Evolutionary conservation across 345 rosid species (phyloP).

Genomic region (Jatropha curcas): DNA sequence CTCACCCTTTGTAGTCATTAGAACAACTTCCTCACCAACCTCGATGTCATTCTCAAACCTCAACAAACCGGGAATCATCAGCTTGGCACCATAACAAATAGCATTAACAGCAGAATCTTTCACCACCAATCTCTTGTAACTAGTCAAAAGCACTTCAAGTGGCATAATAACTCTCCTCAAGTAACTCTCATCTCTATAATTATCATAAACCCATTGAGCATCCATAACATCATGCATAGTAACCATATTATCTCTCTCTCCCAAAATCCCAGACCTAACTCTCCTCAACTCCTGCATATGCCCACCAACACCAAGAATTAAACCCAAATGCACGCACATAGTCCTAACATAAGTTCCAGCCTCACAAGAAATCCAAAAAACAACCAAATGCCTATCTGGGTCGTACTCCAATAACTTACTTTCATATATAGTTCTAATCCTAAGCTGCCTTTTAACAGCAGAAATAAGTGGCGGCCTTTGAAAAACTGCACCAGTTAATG

Average conservation of each 20-base stretch:
- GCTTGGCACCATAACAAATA: slow-evolving; percentile 90
- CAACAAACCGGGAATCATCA: slow-evolving; percentile 88
- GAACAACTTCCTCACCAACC: slow-evolving; percentile 81
- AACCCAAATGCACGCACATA: slow-evolving; percentile 88
- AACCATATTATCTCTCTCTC: slow-evolving; percentile 96
- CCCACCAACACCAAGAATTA: slow-evolving; percentile 90
- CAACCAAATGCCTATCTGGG: slow-evolving; percentile 77
- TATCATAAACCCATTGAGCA: slow-evolving; percentile 84
- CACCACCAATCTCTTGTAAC: slow-evolving; percentile 90
- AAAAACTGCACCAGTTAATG: slow-evolving; percentile 89
- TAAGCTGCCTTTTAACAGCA: slow-evolving; percentile 93
- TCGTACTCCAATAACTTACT: slow-evolving; percentile 91
- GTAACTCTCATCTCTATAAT: slow-evolving; percentile 64
- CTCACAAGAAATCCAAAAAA: slow-evolving; percentile 94
- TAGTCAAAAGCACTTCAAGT: slow-evolving; percentile 75
- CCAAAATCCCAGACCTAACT: slow-evolving; percentile 87
- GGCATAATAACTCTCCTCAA: slow-evolving; percentile 94
- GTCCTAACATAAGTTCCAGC: slow-evolving; percentile 97
- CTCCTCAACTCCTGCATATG: slow-evolving; percentile 98
- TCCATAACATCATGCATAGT: slow-evolving; percentile 98
- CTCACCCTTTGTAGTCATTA: slow-evolving; percentile 97
- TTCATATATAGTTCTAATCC: slow-evolving; percentile 86
- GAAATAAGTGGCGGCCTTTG: slow-evolving; percentile 91
- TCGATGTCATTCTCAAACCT: slow-evolving; percentile 91
- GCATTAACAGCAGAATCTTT: slow-evolving; percentile 97